Evolutionary conservation across 768 basidiomycete genomes (phyloP).

Genomic region (Boletus rubropictus): DNA sequence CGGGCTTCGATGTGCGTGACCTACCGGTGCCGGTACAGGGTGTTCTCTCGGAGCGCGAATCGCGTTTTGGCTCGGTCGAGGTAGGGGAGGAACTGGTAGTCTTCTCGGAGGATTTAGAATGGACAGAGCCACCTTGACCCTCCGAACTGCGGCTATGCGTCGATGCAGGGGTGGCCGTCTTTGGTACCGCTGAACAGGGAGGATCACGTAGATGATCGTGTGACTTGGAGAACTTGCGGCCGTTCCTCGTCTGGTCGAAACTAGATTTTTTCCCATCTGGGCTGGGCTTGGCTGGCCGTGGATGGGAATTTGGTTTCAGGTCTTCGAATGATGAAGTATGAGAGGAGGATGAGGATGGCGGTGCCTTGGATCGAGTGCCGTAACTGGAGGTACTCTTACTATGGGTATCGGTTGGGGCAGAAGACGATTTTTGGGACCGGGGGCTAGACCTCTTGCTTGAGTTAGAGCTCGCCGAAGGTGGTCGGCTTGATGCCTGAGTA

Average conservation of each 20-base stretch:
- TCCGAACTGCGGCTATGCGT: constrained; percentile 11
- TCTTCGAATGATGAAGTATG: constrained; percentile 11
- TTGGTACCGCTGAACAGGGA: constrained; percentile 11
- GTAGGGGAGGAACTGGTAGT: constrained; percentile 1
- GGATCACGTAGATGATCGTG: constrained; percentile 20
- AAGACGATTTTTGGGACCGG: constrained; percentile 8
- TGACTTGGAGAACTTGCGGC: constrained; percentile 17
- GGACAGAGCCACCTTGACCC: constrained; percentile 2
- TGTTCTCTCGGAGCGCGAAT: constrained; percentile 10
- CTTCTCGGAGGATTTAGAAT: constrained; percentile 14
- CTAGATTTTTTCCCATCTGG: constrained; percentile 12
- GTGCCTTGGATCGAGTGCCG: constrained; percentile 6
- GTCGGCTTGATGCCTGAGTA: constrained; percentile 25
- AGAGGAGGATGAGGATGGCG: constrained; percentile 12
- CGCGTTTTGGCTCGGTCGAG: constrained; percentile 1
- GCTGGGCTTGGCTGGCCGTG: constrained; percentile 11
- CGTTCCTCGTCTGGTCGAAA: constrained; percentile 18
- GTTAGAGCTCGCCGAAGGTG: constrained; percentile 29
- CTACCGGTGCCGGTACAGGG: constrained; percentile 11
- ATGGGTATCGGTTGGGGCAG: constrained; percentile 12
- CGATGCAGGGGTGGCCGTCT: constrained; percentile 7
- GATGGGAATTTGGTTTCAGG: constrained; percentile 12
- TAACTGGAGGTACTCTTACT: constrained; percentile 8
- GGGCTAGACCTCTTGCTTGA: constrained; percentile 20
- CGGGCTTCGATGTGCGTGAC: constrained; percentile 21